Conservation (phyloP, 768 basidiomycete genomes). For the Pisolithus albus region DNA sequence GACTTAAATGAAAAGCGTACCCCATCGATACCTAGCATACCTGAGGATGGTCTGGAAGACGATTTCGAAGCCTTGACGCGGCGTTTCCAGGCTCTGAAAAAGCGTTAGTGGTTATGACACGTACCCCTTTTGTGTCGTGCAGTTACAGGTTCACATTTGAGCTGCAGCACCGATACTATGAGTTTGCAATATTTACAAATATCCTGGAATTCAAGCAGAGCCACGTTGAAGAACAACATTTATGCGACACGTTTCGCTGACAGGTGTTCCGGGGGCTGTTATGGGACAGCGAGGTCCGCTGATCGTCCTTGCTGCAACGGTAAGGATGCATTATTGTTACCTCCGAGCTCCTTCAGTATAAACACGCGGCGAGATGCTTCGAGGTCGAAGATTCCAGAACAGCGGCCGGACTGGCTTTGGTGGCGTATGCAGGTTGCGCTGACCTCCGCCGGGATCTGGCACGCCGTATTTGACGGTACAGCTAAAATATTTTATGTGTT, state of each 20-base stretch:
- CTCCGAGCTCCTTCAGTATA: neutral
- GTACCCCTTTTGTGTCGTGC: neutral
- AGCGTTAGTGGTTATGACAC: conserved; percentile 39
- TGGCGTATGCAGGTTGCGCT: neutral
- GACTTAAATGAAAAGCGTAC: conserved; percentile 26
- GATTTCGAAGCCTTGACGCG: conserved; percentile 70
- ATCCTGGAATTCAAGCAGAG: no score
- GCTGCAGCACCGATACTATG: no score
- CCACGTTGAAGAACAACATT: no score
- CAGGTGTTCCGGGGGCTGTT: no score
- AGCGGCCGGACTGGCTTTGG: neutral
- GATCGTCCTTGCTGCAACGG: neutral
- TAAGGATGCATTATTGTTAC: neutral
- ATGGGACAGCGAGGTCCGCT: neutral
- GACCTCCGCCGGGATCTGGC: neutral
- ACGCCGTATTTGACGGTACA: neutral
- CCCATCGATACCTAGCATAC: conserved; percentile 1
- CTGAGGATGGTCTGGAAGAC: conserved; percentile 38
- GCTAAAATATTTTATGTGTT: neutral
- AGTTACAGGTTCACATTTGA: neutral
- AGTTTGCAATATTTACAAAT: no score
- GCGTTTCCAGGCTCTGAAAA: conserved; percentile 85
- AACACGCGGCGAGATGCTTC: neutral
- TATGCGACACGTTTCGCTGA: no score
- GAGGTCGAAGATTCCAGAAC: neutral